Conservation (phyloP, 192 early-diverging fungal species). For the Backusella macrospora region DNA sequence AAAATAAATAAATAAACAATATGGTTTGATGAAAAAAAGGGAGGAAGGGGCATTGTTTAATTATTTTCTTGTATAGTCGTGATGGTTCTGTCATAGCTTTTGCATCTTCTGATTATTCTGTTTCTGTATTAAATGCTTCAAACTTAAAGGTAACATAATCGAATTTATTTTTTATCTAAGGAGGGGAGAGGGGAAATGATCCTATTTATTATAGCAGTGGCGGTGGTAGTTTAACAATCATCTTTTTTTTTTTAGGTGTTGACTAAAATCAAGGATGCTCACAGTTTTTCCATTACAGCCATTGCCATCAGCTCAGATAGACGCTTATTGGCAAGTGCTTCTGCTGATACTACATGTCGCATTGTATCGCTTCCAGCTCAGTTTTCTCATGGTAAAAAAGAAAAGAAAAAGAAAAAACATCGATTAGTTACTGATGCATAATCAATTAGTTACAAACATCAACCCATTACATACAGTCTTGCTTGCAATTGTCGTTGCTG, state of each 20-base stretch:
- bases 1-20: too few relatives aligned
- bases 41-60: conserved; percentile 22
- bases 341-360: conserved; percentile 76
- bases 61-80: conserved; percentile 44
- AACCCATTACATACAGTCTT: conserved; percentile 33
- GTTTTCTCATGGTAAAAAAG: conserved; percentile 20
- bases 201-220: too few relatives aligned
- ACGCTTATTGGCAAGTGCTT: conserved; percentile 74
- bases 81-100: conserved; percentile 73
- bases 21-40: too few relatives aligned
- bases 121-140: conserved; percentile 66
- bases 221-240: background rate
- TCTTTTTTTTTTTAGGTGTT: conserved; percentile 43
- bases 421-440: background rate
- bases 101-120: conserved; percentile 72
- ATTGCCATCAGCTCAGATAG: conserved; percentile 72
- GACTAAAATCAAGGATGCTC: conserved; percentile 66
- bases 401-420: background rate
- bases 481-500: conserved; percentile 22
- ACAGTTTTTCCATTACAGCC: conserved; percentile 79
- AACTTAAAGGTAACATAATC: conserved; percentile 30
- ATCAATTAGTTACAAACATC: background rate
- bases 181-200: too few relatives aligned
- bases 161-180: background rate
- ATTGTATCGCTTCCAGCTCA: conserved; percentile 61